Percentiles rank a stretch among this genome's conserved stretches.
phyloP scores from a whole-genome alignment of 148 eudicot genomes.

The Pouteria glomerata region DNA sequence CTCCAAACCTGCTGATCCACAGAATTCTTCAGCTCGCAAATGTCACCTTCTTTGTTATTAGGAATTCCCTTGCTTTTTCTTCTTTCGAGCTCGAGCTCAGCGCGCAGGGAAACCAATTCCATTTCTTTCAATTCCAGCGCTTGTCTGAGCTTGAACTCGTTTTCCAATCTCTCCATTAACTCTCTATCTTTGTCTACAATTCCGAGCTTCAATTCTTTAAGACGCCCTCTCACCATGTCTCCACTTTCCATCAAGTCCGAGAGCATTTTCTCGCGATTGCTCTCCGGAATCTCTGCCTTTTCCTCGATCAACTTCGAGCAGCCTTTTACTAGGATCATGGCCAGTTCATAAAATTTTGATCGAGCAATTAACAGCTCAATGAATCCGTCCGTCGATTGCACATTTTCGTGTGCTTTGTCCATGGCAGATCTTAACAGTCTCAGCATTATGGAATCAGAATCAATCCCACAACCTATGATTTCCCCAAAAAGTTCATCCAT shows the following conservation, averaged over 20 bases:
- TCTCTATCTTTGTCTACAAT: conserved; percentile 48
- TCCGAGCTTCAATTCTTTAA: conserved; percentile 31
- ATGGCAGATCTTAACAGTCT: conserved; percentile 52
- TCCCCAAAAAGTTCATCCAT: conserved; percentile 53
- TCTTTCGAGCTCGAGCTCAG: conserved; percentile 16
- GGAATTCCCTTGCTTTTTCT: conserved; percentile 9
- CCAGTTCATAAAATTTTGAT: conserved; percentile 67
- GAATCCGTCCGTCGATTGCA: conserved; percentile 42
- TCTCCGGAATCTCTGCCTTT: conserved; percentile 35
- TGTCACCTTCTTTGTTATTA: conserved; percentile 17
- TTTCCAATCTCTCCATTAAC: conserved; percentile 27
- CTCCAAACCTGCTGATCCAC: conserved; percentile 42
- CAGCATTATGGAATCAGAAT: conserved; percentile 53
- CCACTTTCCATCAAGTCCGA: conserved; percentile 44
- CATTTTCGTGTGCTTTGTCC: conserved; percentile 57
- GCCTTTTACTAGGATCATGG: conserved; percentile 53
- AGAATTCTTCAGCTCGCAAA: conserved; percentile 33
- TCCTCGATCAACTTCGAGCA: conserved; percentile 45
- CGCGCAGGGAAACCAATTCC: conserved; percentile 25
- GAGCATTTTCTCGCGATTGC: conserved; percentile 38
- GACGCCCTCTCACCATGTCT: conserved; percentile 38
- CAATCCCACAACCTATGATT: conserved; percentile 26
- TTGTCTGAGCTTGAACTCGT: conserved; percentile 26
- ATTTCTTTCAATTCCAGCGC: conserved; percentile 35
- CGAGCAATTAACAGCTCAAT: conserved; percentile 49